Conservation (phyloP, 1,284 basidiomycete genomes). For the Ceratobasidium sp. region DNA sequence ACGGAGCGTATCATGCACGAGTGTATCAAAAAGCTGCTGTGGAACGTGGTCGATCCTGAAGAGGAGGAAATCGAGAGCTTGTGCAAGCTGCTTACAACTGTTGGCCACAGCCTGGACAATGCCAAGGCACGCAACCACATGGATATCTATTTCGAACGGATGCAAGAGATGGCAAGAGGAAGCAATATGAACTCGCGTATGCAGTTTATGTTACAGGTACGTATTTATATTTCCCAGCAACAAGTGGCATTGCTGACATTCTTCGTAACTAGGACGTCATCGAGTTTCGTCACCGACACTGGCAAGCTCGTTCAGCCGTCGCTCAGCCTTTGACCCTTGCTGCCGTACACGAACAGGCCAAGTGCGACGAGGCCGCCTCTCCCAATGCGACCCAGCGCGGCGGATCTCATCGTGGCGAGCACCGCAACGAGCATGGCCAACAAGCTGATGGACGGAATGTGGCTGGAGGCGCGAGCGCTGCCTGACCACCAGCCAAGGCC, state of each 20-base stretch:
- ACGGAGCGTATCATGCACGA: no score
- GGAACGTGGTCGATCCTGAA: no score
- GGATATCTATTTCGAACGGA: constrained; percentile 92
- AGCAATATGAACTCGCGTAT: constrained; percentile 84
- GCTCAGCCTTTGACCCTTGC: constrained; percentile 78
- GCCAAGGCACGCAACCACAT: constrained; percentile 85
- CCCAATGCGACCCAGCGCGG: constrained; percentile 72
- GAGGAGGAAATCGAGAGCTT: no score
- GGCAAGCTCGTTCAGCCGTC: constrained; percentile 77
- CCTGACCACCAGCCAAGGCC: no score
- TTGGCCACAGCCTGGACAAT: constrained; percentile 84
- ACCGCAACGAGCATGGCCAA: constrained; percentile 59
- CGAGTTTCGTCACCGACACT: constrained; percentile 86
- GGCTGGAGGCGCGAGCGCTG: constrained; percentile 64
- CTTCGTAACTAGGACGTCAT: constrained; percentile 77
- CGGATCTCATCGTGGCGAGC: constrained; percentile 88
- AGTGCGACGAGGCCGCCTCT: constrained; percentile 54
- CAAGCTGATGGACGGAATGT: constrained; percentile 85
- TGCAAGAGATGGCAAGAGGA: constrained; percentile 82
- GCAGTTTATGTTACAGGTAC: constrained; percentile 93
- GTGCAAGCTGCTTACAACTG: constrained; percentile 89
- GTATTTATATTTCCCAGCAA: constrained; percentile 50
- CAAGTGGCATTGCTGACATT: constrained; percentile 35
- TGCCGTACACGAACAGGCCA: constrained; percentile 68
- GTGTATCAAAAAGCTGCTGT: no score